Base-by-base conservation (phyloP, 1,284 basidiomycete genomes). In the Marasmius sp. region DNA sequence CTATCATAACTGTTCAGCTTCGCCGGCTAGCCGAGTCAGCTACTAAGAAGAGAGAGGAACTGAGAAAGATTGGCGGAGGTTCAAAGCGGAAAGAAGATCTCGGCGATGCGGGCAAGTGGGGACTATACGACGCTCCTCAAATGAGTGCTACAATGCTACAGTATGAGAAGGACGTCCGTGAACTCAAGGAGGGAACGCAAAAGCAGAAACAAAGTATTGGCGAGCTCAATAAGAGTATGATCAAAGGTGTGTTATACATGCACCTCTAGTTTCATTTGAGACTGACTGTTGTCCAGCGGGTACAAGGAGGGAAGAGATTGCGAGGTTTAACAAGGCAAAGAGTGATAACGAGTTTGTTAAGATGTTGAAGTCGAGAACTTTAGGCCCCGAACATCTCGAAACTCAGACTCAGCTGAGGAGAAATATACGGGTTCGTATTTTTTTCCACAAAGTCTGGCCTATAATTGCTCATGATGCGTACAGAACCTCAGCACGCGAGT, bases 321-420 rank as follows among this genome's bases (percentile, higher is more conserved):
- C 69, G 69, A 16, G 74, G 55, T 65, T 79, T 75, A 60, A 70
- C 67, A 48, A 79, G 65, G 7, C 76, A 74, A 36, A 75, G 56
- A 51, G 81, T 48, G 93, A 96, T 69, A 82, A 85, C 1, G 89
- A 91, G 49, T 93, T 94, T 72, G 85, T 89, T 12, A 91, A 87
- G 68, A 89, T 94, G 82, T 76, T 95, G 47, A 91, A 87, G 70
- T 78, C 87, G 0, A 82, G 93, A 57, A 88, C 89, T n/a, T 79
- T 96, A n/a, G 91, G 89, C 6, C 94, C 94, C 0, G 94, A 96
- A 69, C 89, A 93, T 69, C 77, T 87, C n/a, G 94, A 95, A 72
- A 89, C 87, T 3, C 94, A 94, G 70, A 85, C 79, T 11, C 87
- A 89, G 59, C 75, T 96, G 34, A 83, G 93, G 48, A 85, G 87